phyloP scores from a whole-genome alignment of 305 asterid genomes.

The Nicotiana rustica region DNA sequence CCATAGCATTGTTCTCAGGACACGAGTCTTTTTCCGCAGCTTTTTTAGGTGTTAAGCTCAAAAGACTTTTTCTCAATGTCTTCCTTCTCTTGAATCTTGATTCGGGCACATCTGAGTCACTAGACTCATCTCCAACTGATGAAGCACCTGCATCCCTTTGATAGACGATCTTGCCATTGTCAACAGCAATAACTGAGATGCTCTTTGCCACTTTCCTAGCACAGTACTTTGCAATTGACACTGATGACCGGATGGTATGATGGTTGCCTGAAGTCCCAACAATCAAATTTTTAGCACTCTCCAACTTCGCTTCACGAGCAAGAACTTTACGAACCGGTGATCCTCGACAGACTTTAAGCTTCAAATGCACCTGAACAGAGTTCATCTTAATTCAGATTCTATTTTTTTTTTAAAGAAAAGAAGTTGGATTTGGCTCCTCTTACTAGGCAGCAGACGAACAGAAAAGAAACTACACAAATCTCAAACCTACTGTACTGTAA shows the following conservation, averaged over 20 bases:
- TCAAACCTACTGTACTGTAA: background rate
- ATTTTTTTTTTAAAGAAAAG: background rate
- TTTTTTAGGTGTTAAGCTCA: conserved; percentile 49
- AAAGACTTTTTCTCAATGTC: conserved; percentile 52
- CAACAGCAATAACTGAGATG: conserved; percentile 68
- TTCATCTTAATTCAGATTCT: conserved; percentile 25
- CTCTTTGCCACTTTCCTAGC: conserved; percentile 63
- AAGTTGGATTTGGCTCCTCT: conserved; percentile 28
- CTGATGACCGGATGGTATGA: conserved; percentile 64
- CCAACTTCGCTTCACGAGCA: conserved; percentile 63
- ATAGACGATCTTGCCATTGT: conserved; percentile 74
- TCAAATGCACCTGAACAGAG: conserved; percentile 70
- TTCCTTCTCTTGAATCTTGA: conserved; percentile 55
- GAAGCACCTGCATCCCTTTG: conserved; percentile 56
- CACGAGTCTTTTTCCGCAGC: conserved; percentile 35
- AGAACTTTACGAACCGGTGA: conserved; percentile 69
- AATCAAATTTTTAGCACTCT: conserved; percentile 68
- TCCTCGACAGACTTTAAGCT: conserved; percentile 92
- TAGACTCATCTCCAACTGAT: conserved; percentile 40
- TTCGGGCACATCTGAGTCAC: conserved; percentile 44
- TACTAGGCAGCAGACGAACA: conserved; percentile 5
- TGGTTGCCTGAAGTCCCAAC: conserved; percentile 67
- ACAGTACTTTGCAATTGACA: conserved; percentile 81
- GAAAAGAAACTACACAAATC: background rate
- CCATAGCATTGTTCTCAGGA: conserved; percentile 53